Evolutionary conservation across 768 basidiomycete species (phyloP), one percentile per base, ranked within the genome.

Genomic region (Boletus reticuloceps): DNA sequence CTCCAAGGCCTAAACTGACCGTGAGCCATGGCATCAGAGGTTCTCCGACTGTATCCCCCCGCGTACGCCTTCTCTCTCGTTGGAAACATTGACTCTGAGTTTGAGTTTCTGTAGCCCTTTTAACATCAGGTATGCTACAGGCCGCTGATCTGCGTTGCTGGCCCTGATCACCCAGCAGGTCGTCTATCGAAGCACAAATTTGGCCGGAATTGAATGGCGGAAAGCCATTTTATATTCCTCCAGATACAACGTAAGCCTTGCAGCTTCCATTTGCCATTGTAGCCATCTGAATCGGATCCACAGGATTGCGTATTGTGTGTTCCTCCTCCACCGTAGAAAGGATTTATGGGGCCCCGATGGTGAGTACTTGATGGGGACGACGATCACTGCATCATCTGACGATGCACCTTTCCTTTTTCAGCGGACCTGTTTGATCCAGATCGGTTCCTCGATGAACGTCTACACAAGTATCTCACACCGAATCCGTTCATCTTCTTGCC

Each of bases 401-500:
- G 36, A 22, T 20, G 12, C 3, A 32, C 40, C 34, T 12, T 39
- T 8, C 13, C 10, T 40, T 40, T 29, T 27, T 11, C 46, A 69
- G 68, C 65, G 32, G 59, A 67, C 17, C 59, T 73, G 46, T 87
- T 86, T 58, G 84, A 87, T 61, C 86, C 85, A 1, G 82, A 85
- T 59, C 75, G 86, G 16, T 88, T 83, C 74, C 65, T 86, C 43
- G 85, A 88, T 53, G 75, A 77, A 11, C 74, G 85, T 31, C 59
- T 82, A 8, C 74, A 76, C 52, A 79, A 78, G 59, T 82, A 82
- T 54, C 71, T 85, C 19, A 73, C 72, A 0, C 75, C 77, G 2
- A 86, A 86, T 55, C 84, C 85, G 1, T 85, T 81, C 74, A 87
- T 89, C 56, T 88, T 87, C 67, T 69, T 82, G 6, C 85, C 86